Evolutionary conservation across 805 yeast species (phyloP).

Genomic region (Metschnikowia sp.): DNA sequence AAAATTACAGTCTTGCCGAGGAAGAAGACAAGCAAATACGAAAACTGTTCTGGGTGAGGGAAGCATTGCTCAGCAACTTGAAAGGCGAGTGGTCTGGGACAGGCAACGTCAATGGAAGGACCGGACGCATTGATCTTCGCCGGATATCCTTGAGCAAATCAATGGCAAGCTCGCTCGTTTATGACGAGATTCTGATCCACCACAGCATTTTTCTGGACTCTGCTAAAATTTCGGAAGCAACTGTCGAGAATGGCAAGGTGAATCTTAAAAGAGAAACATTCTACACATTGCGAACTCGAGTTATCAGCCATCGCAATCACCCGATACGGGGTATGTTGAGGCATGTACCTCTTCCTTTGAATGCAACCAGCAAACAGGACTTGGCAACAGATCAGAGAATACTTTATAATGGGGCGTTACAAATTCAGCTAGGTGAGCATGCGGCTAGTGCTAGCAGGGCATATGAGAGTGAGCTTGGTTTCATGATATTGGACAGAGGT

Average conservation of each 20-base stretch:
- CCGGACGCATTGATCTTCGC: slow-evolving; percentile 65
- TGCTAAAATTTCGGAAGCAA: slow-evolving; percentile 24
- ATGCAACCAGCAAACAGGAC: slow-evolving; percentile 13
- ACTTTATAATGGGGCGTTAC: slow-evolving; percentile 70
- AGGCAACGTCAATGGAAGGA: slow-evolving; percentile 24
- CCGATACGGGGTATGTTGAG: slow-evolving; percentile 55
- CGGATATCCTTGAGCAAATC: slow-evolving; percentile 57
- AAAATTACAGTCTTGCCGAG: slow-evolving; percentile 49
- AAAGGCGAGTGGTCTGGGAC: slow-evolving; percentile 62
- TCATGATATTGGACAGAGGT: slow-evolving; percentile 70
- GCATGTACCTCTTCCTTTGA: slow-evolving; percentile 46
- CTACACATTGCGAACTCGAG: slow-evolving; percentile 46
- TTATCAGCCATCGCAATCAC: slow-evolving; percentile 46
- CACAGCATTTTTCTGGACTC: slow-evolving; percentile 21
- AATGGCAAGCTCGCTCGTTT: slow-evolving; percentile 55
- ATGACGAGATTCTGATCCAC: slow-evolving; percentile 45
- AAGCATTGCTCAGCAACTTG: slow-evolving; percentile 55
- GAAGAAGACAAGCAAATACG: slow-evolving; percentile 56
- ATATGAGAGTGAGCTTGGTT: slow-evolving; percentile 46
- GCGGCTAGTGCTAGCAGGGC: slow-evolving; percentile 43
- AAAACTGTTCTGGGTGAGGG: slow-evolving; percentile 79
- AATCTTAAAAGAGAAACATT: slow-evolving; percentile 40
- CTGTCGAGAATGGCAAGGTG: slow-evolving; percentile 10
- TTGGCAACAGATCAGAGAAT: slow-evolving; percentile 50
- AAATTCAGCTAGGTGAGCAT: slow-evolving; percentile 43